Base-by-base conservation (phyloP, 768 basidiomycete genomes). In the Exsudoporus frostii region DNA sequence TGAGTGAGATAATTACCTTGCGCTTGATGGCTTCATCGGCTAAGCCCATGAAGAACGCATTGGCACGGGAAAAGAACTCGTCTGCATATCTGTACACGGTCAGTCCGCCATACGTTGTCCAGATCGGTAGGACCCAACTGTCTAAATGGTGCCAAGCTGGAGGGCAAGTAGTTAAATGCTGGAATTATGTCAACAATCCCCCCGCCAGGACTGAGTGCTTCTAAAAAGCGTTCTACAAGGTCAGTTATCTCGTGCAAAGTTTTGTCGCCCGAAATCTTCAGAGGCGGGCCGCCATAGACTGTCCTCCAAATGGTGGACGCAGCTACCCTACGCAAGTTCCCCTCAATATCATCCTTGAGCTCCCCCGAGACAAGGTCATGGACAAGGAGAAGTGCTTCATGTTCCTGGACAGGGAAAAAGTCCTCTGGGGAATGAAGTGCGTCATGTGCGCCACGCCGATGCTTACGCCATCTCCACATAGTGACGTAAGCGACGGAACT, bases 171-270 rank as follows among this genome's bases (percentile, higher is more conserved):
- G 24, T 47, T 47, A 6, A 55, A 19, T n/a, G 10, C n/a, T 9
- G 54, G 50, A 55, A 55, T 32, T 3, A 52, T 24, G 34, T 52
- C 54, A 25, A 55, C 50, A 39, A 55, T 42, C 5, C 50, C 50
- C 17, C 54, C 54, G 3, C 54, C 44, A 1, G 54, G 54, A 32
- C 33, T 46, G 32, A 55, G 22, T 9, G 45, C 45, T 42, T 9
- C 44, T 10, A 41, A 29, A 17, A 51, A 41, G 11, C 32, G 10
- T 5, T 51, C 54, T 13, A 13, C 32, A 15, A 55, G 14, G 17
- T 51, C 29, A n/a, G 29, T 45, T 25, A 55, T 19, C 29, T 55
- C 49, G 14, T 39, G 44, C 44, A 55, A 41, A 36, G 30, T 51
- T n/a, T 45, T 34, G 30, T 51, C 50, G 19, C 38, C 50, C 15